Evolutionary conservation across 2,329 filamentous ascomycete species (phyloP).

Genomic region (Gremmenia infestans): DNA sequence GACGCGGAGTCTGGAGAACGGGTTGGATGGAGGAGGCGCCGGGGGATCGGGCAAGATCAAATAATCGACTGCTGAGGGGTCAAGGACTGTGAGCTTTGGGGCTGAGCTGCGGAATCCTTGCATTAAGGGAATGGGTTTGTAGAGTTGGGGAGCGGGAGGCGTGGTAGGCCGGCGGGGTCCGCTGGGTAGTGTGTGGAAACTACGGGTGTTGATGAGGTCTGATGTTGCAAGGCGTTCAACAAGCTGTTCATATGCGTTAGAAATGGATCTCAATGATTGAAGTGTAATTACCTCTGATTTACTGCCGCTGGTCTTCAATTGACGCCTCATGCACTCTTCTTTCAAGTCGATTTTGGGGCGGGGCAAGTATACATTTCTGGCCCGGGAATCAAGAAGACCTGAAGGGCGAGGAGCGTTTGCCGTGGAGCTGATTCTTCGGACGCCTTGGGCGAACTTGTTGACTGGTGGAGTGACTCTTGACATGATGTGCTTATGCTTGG

Average conservation of each 20-base stretch:
- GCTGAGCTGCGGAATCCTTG: constrained; percentile 54
- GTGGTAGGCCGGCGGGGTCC: constrained; percentile 29
- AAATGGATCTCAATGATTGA: not conserved
- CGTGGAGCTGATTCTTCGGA: constrained; percentile 25
- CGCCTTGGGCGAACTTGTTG: constrained; percentile 22
- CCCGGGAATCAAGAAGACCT: constrained; percentile 19
- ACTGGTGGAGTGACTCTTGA: constrained; percentile 30
- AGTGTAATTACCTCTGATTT: constrained; percentile 25
- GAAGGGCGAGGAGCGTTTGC: constrained; percentile 21
- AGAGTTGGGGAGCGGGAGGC: constrained; percentile 33
- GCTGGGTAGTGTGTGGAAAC: constrained; percentile 22
- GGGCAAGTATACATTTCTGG: constrained; percentile 23
- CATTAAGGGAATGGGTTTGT: constrained; percentile 53
- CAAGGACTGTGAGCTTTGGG: constrained; percentile 32
- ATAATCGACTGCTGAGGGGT: constrained; percentile 38
- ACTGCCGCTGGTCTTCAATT: constrained; percentile 21
- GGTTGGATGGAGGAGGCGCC: constrained; percentile 21
- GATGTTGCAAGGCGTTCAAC: constrained; percentile 24
- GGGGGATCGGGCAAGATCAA: constrained; percentile 47
- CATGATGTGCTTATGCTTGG: constrained; percentile 20
- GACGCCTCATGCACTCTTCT: constrained; percentile 23
- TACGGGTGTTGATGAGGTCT: constrained; percentile 20
- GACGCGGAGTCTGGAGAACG: constrained; percentile 44
- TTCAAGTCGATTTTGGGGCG: constrained; percentile 24
- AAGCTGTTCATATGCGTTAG: constrained; percentile 16